phyloP scores from a whole-genome alignment of 2,329 filamentous ascomycete genomes.

The Aspergillus oerlinghausenensis region DNA sequence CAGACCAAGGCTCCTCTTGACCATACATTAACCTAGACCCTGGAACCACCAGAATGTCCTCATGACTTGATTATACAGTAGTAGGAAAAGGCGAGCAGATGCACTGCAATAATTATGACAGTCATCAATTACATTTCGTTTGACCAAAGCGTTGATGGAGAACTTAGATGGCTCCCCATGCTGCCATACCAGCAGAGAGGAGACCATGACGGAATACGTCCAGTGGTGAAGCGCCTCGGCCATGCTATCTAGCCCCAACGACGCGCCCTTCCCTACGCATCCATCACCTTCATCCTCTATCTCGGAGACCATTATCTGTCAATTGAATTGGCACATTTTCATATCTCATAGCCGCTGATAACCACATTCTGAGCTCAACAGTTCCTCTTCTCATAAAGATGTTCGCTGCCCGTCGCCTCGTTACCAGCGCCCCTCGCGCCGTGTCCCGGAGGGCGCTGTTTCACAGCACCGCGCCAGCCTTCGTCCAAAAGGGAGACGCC shows the following conservation, averaged over 20 bases:
- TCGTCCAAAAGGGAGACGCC: conserved; percentile 71
- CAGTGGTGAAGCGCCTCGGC: neutral
- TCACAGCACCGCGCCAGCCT: conserved; percentile 37
- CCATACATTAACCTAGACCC: neutral
- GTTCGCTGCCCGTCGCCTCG: conserved; percentile 36
- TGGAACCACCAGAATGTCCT: neutral
- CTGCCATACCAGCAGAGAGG: neutral
- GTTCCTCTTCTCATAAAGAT: conserved; percentile 18
- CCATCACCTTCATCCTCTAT: neutral
- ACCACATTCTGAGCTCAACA: neutral
- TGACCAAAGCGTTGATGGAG: neutral
- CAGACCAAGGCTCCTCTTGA: neutral
- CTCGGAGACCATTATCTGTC: neutral
- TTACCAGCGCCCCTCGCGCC: conserved; percentile 27
- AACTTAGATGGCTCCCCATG: neutral
- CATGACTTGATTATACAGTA: neutral
- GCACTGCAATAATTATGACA: neutral
- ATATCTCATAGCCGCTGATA: neutral
- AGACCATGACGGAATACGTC: neutral
- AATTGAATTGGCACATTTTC: neutral
- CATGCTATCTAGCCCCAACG: neutral
- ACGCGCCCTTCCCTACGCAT: neutral
- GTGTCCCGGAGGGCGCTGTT: conserved; percentile 31
- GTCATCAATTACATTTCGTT: neutral
- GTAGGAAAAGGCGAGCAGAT: neutral